These are phyloP conservation scores for Fragilariopsis cylindrus DNA, from an alignment of 108 stramenopile genomes.

Conservation along the genomic window DNA sequence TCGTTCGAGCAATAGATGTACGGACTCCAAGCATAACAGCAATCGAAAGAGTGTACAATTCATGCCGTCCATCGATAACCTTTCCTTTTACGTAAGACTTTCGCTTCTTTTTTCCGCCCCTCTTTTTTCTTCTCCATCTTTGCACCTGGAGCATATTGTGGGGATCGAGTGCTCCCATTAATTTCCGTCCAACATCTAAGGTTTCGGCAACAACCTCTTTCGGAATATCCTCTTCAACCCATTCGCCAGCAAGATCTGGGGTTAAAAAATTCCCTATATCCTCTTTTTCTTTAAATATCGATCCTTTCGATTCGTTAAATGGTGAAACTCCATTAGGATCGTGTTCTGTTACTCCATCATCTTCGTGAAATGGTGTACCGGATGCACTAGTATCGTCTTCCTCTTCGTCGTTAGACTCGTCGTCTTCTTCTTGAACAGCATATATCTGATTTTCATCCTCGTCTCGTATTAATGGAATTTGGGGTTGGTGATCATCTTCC, in stretches of 20 bases:
- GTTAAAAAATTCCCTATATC: not conserved
- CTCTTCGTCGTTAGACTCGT: not conserved
- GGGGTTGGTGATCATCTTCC: not conserved
- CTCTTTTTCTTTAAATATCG: not conserved
- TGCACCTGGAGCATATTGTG: constrained; percentile 51
- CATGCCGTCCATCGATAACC: constrained; percentile 93
- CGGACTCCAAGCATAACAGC: constrained; percentile 98
- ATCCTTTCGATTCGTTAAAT: not conserved
- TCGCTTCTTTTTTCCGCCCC: constrained; percentile 37
- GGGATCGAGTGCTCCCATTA: constrained; percentile 51
- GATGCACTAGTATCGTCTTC: not conserved
- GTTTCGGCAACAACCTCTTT: constrained; percentile 47
- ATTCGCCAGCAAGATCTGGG: not conserved
- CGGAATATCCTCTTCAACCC: constrained; percentile 41
- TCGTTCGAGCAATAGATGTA: constrained; percentile 80
- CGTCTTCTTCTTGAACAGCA: not conserved
- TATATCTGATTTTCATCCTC: not conserved
- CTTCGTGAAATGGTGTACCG: not conserved
- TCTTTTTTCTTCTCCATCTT: constrained; percentile 48
- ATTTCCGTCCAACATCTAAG: constrained; percentile 45
- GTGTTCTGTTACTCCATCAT: not conserved
- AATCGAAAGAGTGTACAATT: constrained; percentile 92
- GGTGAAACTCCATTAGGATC: not conserved
- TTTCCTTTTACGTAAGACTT: constrained; percentile 87
- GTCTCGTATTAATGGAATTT: constrained; percentile 1